Base-by-base conservation (phyloP, 805 yeast genomes). In the Diddensiella transvaalensis region DNA sequence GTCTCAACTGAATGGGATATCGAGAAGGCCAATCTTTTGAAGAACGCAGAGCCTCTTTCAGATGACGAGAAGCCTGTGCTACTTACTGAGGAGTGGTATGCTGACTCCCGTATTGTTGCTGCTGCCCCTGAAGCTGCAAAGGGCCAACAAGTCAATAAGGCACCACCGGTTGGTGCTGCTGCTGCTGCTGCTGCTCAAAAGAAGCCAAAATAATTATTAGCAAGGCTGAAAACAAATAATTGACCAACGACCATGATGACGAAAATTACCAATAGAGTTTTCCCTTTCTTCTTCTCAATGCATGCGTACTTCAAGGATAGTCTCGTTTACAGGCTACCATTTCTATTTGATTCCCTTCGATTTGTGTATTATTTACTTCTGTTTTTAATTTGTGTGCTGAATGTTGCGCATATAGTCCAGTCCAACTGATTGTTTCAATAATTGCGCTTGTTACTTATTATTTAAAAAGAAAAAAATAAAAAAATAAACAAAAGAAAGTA, bases 1-100 rank as follows among this genome's bases (percentile, higher is more conserved):
- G 87, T 85, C 44, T 78, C 77, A 58, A 77, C 74, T 30, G 78
- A 76, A 45, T 90, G 97, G 97, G 65, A 67, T 46, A 72, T 72
- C 46, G 96, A 88, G 64, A 80, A 82, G 60, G 76, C 75, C 43
- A 74, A 80, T 52, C 80, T 87, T 48, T 71, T 89, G 66, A 85
- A 85, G 61, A 88, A 88, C 62, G 80, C 90, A 13, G 96, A 87
- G 36, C 19, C 38, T 21, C 40, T 33, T 3, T 42, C 10, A 3
- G 58, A 47, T 26, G 39, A 46, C 23, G 49, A 52, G 17, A 53
- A 56, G 21, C 57, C 59, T 15, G 60, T 56, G 29, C 58, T 60
- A 26, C 44, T 49, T 32, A 53, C 50, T 15, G 35, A 55, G 18
- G 60, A 55, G 22, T 58, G 59, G 53, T 50, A 49, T 33, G 38